Evolutionary conservation across 2,329 filamentous ascomycete genomes (phyloP), one percentile per base, ranked within the genome.

Genomic region (Neofusicoccum laricinum): DNA sequence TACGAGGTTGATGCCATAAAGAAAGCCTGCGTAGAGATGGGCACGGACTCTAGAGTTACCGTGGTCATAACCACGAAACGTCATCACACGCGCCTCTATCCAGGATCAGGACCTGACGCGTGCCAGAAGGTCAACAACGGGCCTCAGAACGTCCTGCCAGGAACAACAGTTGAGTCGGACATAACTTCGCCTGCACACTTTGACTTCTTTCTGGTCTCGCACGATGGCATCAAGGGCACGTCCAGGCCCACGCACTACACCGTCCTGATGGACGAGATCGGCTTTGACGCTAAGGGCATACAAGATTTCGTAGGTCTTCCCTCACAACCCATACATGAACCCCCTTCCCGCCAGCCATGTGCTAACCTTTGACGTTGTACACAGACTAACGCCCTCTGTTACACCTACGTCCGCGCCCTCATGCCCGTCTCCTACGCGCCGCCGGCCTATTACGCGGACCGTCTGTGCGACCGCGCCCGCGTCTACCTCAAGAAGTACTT

Each of bases 21-120:
- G 25, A 10, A 30, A 4, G 25, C 25, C 25, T 30, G 25, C 25
- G 6, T 4, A 30, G 6, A 30, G 25, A 30, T 4, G 25, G 25
- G 6, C 3, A 30, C 25, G 25, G 25, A 30, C 25, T 4, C 66
- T 17, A 64, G 66, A 32, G 46, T 77, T 25, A 76, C 71, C 0
- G 67, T 75, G 15, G 55, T 81, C 5, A 65, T 81, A 4, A 75
- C 74, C 3, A 71, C 69, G 4, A 80, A 81, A 64, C 71, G 78
- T 0, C 80, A 82, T 65, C 69, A 78, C 61, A 73, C 74, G 0
- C 74, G 79, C 1, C 79, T 81, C 68, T 81, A 74, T 65, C 70
- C 75, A 0, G n/a, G 34, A 30, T 10, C 25, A 65, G 55, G 4
- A 51, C 40, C 6, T 12, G 3, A 6, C 1, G 11, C 51, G 3